Base-by-base conservation (phyloP, 495 filamentous ascomycete genomes). In the Trichoderma erinaceum region DNA sequence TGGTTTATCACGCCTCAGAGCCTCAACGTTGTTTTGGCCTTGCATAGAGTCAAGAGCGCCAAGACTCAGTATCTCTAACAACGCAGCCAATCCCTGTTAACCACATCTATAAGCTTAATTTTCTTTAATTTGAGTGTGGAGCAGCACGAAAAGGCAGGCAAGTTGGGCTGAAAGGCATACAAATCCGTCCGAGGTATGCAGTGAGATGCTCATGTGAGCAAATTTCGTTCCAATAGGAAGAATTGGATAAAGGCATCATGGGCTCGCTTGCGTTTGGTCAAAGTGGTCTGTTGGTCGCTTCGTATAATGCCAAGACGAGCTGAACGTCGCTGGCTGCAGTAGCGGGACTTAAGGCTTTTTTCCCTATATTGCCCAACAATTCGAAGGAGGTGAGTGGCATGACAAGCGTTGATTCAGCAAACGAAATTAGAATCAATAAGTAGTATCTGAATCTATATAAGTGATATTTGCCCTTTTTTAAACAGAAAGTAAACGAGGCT, bases 261-360 rank as follows among this genome's bases (percentile, higher is more conserved):
- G 1, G 43, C 43, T 46, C 1, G 13, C 43, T 18, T 23, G 48
- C 21, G 21, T 5, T 52, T 23, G n/a, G 25, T 52, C 5, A 21
- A 18, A 21, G n/a, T 10, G 48, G n/a, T 21, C 48, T 10, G 48
- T 23, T 52, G 18, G 21, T 21, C 48, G 48, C 48, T n/a, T 52
- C 6, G 48, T n/a, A 52, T 52, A n/a, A 52, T 52, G 48, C 48
- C 48, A 52, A 52, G 48, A 23, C 48, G 48, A 52, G 48, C 48
- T 52, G 48, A 52, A 52, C 44, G 44, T 6, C 8, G 18, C 48
- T 52, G 48, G 48, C 18, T 52, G 48, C 21, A 21, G 21, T 21
- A 21, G 21, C 21, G 48, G 10, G 48, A 21, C 48, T 52, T n/a
- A 11, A 23, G 21, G 48, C 48, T 52, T 21, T 52, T 25, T 52